Evolutionary conservation across 2,329 filamentous ascomycete species (phyloP).

Genomic region (Paraphaeosphaeria minitans): DNA sequence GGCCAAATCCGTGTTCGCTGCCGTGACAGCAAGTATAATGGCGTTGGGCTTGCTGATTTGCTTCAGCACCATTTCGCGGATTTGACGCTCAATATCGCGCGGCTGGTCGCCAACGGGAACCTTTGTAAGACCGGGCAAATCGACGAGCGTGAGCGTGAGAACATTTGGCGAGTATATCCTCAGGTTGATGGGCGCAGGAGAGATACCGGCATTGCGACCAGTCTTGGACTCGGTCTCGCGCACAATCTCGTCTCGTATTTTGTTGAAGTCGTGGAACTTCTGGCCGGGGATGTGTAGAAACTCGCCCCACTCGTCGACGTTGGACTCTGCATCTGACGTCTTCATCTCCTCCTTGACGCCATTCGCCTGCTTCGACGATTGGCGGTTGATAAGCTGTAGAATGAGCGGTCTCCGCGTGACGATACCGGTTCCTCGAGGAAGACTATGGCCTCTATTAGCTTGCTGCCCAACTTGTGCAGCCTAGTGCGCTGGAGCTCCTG

Average conservation of each 20-base stretch:
- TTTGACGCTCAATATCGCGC: conserved; percentile 94
- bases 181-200: conserved; percentile 93
- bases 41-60: conserved; percentile 98
- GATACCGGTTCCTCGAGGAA: conserved; percentile 96
- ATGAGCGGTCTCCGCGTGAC: conserved; percentile 95
- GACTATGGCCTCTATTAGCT: conserved; percentile 58
- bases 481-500: background rate
- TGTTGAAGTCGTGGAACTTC: conserved; percentile 98
- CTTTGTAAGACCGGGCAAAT: conserved; percentile 94
- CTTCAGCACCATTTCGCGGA: conserved; percentile 97
- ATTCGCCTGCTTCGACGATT: conserved; percentile 68
- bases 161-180: conserved; percentile 99
- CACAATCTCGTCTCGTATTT: conserved; percentile 97
- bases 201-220: conserved; percentile 94
- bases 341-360: conserved; percentile 70
- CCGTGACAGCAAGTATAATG: conserved; percentile 94
- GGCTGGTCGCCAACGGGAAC: conserved; percentile 96
- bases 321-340: conserved; percentile 83
- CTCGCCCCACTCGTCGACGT: conserved; percentile 96
- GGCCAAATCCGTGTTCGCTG: conserved; percentile 96
- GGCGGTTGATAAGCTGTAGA: conserved; percentile 94
- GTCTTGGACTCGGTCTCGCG: conserved; percentile 97
- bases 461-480: conserved; percentile 16
- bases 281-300: conserved; percentile 97
- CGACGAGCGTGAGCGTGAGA: conserved; percentile 92